phyloP scores from a whole-genome alignment of 2,329 filamentous ascomycete species.

The Talaromyces sp. region DNA sequence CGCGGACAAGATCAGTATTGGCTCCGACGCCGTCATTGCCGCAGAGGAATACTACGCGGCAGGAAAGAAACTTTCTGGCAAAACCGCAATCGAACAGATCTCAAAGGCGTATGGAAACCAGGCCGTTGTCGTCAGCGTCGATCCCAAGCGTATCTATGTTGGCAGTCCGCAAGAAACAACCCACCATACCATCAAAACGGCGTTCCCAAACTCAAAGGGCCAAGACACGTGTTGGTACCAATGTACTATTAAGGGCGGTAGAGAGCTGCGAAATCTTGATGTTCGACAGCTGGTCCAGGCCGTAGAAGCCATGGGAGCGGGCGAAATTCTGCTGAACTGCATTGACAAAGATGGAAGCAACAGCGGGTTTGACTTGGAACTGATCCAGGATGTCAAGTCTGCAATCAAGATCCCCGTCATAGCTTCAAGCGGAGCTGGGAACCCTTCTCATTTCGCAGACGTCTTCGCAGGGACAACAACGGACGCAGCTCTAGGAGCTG shows the following conservation, averaged over 20 bases:
- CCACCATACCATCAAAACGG: constrained; percentile 70
- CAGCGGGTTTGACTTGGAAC: constrained; percentile 86
- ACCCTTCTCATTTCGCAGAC: constrained; percentile 80
- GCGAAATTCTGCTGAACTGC: constrained; percentile 93
- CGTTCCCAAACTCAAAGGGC: constrained; percentile 63
- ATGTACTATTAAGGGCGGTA: constrained; percentile 91
- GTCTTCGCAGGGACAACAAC: constrained; percentile 81
- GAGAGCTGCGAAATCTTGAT: constrained; percentile 89
- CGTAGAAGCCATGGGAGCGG: constrained; percentile 91
- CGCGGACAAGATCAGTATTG: constrained; percentile 96
- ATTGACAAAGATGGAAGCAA: constrained; percentile 97
- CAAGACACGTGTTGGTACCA: constrained; percentile 92
- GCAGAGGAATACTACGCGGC: constrained; percentile 82
- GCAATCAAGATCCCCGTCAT: constrained; percentile 89
- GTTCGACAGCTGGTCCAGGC: constrained; percentile 81
- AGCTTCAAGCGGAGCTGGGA: constrained; percentile 85
- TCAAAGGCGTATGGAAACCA: constrained; percentile 90
- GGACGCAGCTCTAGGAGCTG: constrained; percentile 88
- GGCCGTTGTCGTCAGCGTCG: constrained; percentile 91
- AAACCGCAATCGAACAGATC: constrained; percentile 92
- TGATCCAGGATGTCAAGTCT: constrained; percentile 82
- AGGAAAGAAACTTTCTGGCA: constrained; percentile 64
- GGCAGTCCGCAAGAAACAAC: constrained; percentile 60
- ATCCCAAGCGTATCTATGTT: constrained; percentile 88
- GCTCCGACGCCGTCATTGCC: constrained; percentile 86